Base-by-base conservation (phyloP, 331 rosid genomes). In the Saraca asoca region DNA sequence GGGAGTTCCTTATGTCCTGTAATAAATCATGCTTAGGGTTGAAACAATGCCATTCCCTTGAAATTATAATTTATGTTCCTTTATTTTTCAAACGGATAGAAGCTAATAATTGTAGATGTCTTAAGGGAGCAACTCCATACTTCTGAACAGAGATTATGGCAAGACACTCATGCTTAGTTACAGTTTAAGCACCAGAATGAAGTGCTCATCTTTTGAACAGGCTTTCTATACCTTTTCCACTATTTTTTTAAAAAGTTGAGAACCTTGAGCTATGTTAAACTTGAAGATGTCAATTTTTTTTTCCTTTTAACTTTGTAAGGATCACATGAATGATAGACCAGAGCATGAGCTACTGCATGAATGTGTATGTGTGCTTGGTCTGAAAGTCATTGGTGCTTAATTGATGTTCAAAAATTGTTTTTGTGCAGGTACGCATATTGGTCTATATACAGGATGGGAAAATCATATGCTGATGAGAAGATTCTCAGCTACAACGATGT, bases 401-500 rank as follows among this genome's bases (percentile, higher is more conserved):
- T 52, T 64, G 62, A 48, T 17, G 20, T 20, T 66, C 54, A 33
- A 9, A 50, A 29, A 14, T 59, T 62, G 79, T 45, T 59, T 46
- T 57, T 73, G 64, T 34, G 51, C 76, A 81, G 87, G 80, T 18
- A 12, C 45, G 41, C 70, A 38, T 31, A 31, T 57, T 61, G 49
- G 20, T 24, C 31, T 46, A 45, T 61, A 55, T 64, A 37, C 64
- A 56, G 57, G 39, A 90, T 90, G 96, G 71, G 53, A 34, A 69
- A 75, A 58, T 68, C 85, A 34, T 37, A 63, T 44, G 78, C 85
- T 14, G 86, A 89, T 69, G 87, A 84, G 57, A 89, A 81, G 80
- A 80, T 90, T 79, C 90, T 93, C 17, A 83, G 95, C 85, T 93
- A 86, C 77, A 81, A 93, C 4, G 98, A 93, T 71, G 95, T 90